Base-by-base conservation (phyloP, 257 asterid species). In the Buddleja alternifolia region DNA sequence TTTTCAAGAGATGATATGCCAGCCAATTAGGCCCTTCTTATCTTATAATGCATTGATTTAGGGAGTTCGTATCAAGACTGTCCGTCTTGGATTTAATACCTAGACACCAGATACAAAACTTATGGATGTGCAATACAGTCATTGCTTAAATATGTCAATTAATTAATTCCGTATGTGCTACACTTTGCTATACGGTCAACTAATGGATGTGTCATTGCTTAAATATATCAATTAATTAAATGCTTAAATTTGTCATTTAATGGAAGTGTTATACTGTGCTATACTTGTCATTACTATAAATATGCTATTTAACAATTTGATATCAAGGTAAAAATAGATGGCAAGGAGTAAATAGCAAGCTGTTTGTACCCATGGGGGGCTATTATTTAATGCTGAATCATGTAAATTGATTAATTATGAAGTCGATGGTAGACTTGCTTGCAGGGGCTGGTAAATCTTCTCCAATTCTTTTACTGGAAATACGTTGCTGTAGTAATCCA, bases 261-360 rank as follows among this genome's bases (percentile, higher is more conserved):
- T 63, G n/a, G n/a, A n/a, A n/a, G n/a, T n/a, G n/a, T n/a, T n/a
- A n/a, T n/a, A n/a, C n/a, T n/a, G n/a, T n/a, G n/a, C n/a, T n/a
- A n/a, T n/a, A n/a, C n/a, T n/a, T 29, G 34, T 29, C 34, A 29
- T 29, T 29, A 1, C 34, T 41, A 8, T 6, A 17, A 37, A 36
- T 24, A 40, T 66, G 52, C n/a, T 66, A 29, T 16, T 15, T 16
- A 16, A 14, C n/a, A 41, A 50, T 46, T 48, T 68, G 41, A 62
- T 42, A 36, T 46, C 25, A 40, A 40, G 24, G 20, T 37, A 57
- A 6, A 29, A 61, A 46, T 24, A 21, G 6, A 55, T 60, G 0
- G 10, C 4, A 29, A 20, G 7, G 64, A 53, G 25, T 19, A n/a
- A 7, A 36, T 46, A 15, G 16, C 48, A 34, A 61, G 34, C 16